phyloP scores from a whole-genome alignment of 345 rosid genomes.

The Murraya koenigii region DNA sequence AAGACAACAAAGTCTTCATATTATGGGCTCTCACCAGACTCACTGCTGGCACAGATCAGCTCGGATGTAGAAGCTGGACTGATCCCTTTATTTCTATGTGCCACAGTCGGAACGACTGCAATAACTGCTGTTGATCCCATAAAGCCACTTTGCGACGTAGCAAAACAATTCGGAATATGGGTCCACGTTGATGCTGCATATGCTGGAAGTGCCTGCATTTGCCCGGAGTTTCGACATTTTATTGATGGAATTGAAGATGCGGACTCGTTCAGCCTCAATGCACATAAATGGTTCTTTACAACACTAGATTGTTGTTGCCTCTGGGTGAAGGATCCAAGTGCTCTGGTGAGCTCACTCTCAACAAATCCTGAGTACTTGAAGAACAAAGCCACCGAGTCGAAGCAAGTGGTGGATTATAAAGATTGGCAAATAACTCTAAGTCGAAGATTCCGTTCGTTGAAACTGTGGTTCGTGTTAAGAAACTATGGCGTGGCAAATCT shows the following conservation, averaged over 20 bases:
- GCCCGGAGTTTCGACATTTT: slow-evolving; percentile 46
- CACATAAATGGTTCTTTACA: slow-evolving; percentile 56
- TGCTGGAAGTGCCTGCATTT: slow-evolving; percentile 45
- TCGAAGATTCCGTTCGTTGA: slow-evolving; percentile 47
- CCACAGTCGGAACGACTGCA: slow-evolving; percentile 42
- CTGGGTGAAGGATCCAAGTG: slow-evolving; percentile 48
- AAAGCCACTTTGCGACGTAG: slow-evolving; percentile 16
- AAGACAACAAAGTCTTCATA: slow-evolving; percentile 25
- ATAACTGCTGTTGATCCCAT: slow-evolving; percentile 32
- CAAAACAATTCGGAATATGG: slow-evolving; percentile 30
- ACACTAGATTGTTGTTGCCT: slow-evolving; percentile 51
- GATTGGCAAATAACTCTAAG: slow-evolving; percentile 63
- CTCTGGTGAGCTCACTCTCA: slow-evolving; percentile 35
- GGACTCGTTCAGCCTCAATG: slow-evolving; percentile 49
- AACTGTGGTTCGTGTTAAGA: slow-evolving; percentile 53
- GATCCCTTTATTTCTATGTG: slow-evolving; percentile 33
- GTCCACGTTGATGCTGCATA: slow-evolving; percentile 54
- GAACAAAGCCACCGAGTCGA: slow-evolving; percentile 29
- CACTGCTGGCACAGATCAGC: slow-evolving; percentile 4
- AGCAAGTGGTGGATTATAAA: slow-evolving; percentile 42
- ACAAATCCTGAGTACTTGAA: slow-evolving; percentile 43
- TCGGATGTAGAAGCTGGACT: slow-evolving; percentile 24
- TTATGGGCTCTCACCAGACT: slow-evolving; percentile 18
- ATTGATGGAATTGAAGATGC: slow-evolving; percentile 45
- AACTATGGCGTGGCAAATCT: slow-evolving; percentile 45